Conservation (phyloP, 495 filamentous ascomycete species). For the Glutinoglossum americanum region DNA sequence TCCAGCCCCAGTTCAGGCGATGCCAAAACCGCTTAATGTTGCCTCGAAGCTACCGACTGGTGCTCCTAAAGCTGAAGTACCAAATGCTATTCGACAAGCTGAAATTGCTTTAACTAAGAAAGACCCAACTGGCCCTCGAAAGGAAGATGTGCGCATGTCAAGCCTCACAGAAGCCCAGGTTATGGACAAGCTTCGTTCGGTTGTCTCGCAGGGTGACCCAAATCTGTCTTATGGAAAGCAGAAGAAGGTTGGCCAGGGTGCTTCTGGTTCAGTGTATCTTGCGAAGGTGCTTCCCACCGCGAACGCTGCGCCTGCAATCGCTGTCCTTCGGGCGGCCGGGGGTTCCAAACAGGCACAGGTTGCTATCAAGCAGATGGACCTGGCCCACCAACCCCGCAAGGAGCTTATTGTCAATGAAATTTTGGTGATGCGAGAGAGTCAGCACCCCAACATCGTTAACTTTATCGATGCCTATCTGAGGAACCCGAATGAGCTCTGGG, state of each 20-base stretch:
- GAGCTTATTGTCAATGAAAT: conserved; percentile 99
- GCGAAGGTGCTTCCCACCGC: conserved; percentile 71
- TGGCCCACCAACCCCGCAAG: conserved; percentile 90
- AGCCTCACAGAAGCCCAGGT: conserved; percentile 92
- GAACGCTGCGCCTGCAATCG: conserved; percentile 37
- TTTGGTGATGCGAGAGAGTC: conserved; percentile 98
- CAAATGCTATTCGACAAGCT: conserved; percentile 40
- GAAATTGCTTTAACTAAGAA: conserved; percentile 65
- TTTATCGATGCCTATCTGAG: conserved; percentile 93
- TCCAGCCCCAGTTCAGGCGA: conserved; percentile 35
- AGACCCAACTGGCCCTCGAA: conserved; percentile 38
- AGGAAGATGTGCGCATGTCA: conserved; percentile 90
- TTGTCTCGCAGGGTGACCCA: conserved; percentile 82
- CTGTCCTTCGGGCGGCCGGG: conserved; percentile 7
- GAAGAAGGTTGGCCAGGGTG: conserved; percentile 97
- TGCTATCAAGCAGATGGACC: conserved; percentile 98
- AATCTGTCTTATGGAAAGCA: conserved; percentile 89
- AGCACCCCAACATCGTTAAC: conserved; percentile 96
- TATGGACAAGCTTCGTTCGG: conserved; percentile 80
- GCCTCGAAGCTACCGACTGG: conserved; percentile 47
- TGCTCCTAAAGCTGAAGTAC: conserved; percentile 21
- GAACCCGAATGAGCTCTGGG: conserved; percentile 83
- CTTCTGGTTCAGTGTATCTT: conserved; percentile 93
- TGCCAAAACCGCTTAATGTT: conserved; percentile 79
- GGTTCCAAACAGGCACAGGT: conserved; percentile 35